These are phyloP conservation scores for Fusarium piperis DNA, from an alignment of 2,329 filamentous ascomycete species.

Conservation along the genomic window DNA sequence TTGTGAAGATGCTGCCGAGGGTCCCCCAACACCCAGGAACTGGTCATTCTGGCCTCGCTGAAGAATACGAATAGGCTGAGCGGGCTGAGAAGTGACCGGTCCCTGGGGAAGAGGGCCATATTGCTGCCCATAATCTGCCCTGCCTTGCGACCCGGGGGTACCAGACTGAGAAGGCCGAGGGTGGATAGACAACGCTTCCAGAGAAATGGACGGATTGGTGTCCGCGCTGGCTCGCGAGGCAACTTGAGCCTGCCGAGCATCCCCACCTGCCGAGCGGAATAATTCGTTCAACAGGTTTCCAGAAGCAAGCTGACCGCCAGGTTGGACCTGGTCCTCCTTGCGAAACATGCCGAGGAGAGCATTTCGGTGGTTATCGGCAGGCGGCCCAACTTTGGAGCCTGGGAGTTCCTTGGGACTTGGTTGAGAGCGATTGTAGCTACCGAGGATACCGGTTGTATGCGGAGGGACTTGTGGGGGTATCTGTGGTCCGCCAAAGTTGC, in stretches of 20 bases:
- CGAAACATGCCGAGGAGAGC: constrained; percentile 66
- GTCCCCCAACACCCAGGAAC: constrained; percentile 25
- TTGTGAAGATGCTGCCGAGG: constrained; percentile 29
- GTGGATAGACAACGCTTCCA: constrained; percentile 37
- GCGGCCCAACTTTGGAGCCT: constrained; percentile 38
- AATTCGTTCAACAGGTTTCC: constrained; percentile 36
- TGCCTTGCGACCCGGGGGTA: constrained; percentile 24
- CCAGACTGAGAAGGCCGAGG: constrained; percentile 16
- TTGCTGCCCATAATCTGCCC: constrained; percentile 28
- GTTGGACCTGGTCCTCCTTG: constrained; percentile 42
- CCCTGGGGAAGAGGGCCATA: constrained; percentile 20
- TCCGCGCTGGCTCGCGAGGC: constrained; percentile 26
- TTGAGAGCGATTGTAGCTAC: constrained; percentile 24
- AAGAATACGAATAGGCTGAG: constrained; percentile 48
- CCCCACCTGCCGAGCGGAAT: constrained; percentile 25
- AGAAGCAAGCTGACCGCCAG: constrained; percentile 14
- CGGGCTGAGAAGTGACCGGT: constrained; percentile 9
- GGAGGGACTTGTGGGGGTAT: constrained; percentile 4
- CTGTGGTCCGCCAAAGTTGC: constrained; percentile 17
- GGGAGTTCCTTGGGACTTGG: constrained; percentile 43
- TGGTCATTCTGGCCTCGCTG: constrained; percentile 47
- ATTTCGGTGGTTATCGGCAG: constrained; percentile 53
- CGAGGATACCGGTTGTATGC: constrained; percentile 8
- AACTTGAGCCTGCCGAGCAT: constrained; percentile 14
- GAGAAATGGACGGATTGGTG: constrained; percentile 23